Conservation (phyloP, 192 early-diverging fungal genomes). For the Spinellus fusiger region DNA sequence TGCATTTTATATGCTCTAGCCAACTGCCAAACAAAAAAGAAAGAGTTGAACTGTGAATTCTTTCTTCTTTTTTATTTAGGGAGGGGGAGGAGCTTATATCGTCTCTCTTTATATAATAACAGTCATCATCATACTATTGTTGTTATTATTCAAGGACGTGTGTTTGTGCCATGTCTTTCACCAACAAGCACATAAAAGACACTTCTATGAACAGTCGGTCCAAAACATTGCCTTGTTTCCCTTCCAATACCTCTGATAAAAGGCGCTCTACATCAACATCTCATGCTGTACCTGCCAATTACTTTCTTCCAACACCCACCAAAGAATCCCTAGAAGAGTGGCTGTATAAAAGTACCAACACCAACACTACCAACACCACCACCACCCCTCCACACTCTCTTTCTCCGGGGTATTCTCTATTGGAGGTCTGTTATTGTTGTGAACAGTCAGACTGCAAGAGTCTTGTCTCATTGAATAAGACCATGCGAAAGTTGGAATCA, state of each 20-base stretch:
- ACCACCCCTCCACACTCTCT: neutral
- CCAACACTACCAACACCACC: neutral
- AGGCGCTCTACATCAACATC: neutral
- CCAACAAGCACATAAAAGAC: neutral
- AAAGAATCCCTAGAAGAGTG: slow-evolving; percentile 13
- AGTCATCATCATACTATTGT: no score
- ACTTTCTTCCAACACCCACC: neutral
- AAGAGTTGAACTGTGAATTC: no score
- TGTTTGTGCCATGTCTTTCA: neutral
- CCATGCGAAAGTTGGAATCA: slow-evolving; percentile 28
- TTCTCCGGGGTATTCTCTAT: neutral
- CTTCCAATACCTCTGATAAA: neutral
- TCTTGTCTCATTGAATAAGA: slow-evolving; percentile 3
- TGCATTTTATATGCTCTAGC: no score
- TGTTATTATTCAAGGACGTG: no score
- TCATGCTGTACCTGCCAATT: neutral
- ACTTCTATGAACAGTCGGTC: neutral
- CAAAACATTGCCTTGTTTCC: neutral
- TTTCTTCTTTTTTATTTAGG: no score
- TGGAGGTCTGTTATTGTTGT: slow-evolving; percentile 19
- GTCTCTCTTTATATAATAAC: no score
- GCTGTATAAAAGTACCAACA: neutral
- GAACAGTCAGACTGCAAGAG: slow-evolving; percentile 1
- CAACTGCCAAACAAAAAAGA: no score
- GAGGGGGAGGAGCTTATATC: no score